A percentile compares a stretch with the other conserved stretches of the same genome.
Conservation (phyloP, 2,329 filamentous ascomycete genomes). For the Colletotrichum brevisporum region DNA sequence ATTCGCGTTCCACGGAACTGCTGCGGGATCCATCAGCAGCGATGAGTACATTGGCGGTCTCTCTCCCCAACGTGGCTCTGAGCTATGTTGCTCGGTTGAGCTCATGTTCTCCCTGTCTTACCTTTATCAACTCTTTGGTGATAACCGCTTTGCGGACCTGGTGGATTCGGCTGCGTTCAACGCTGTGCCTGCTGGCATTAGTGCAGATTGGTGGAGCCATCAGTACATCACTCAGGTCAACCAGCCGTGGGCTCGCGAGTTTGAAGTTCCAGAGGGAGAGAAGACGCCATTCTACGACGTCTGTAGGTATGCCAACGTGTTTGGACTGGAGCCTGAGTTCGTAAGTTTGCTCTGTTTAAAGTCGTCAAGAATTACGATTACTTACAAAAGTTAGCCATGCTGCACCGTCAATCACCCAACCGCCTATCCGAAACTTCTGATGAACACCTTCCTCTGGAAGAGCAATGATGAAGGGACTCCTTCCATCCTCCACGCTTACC, state of each 20-base stretch:
- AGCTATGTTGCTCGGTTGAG: conserved; percentile 53
- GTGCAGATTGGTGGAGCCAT: conserved; percentile 67
- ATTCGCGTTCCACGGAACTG: conserved; percentile 55
- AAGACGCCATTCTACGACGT: conserved; percentile 58
- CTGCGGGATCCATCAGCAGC: conserved; percentile 57
- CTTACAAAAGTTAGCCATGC: conserved; percentile 54
- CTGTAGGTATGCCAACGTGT: conserved; percentile 42
- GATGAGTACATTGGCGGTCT: conserved; percentile 57
- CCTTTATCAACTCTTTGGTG: conserved; percentile 51
- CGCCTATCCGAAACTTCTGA: conserved; percentile 68
- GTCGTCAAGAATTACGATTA: too few relatives aligned
- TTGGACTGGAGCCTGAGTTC: conserved; percentile 65
- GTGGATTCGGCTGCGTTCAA: conserved; percentile 68
- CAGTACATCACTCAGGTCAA: conserved; percentile 70
- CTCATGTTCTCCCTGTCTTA: conserved; percentile 51
- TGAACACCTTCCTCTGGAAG: conserved; percentile 40
- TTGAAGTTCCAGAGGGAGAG: conserved; percentile 48
- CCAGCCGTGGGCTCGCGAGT: conserved; percentile 60
- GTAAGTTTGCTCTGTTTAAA: conserved; percentile 14
- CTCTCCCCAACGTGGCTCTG: conserved; percentile 54
- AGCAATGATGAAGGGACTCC: background rate
- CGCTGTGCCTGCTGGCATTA: conserved; percentile 65
- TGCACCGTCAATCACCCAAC: conserved; percentile 73
- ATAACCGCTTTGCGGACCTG: conserved; percentile 62
- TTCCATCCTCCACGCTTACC: conserved; percentile 4